Conservation (phyloP, 1,284 basidiomycete species). For the Tilletia walkeri region DNA sequence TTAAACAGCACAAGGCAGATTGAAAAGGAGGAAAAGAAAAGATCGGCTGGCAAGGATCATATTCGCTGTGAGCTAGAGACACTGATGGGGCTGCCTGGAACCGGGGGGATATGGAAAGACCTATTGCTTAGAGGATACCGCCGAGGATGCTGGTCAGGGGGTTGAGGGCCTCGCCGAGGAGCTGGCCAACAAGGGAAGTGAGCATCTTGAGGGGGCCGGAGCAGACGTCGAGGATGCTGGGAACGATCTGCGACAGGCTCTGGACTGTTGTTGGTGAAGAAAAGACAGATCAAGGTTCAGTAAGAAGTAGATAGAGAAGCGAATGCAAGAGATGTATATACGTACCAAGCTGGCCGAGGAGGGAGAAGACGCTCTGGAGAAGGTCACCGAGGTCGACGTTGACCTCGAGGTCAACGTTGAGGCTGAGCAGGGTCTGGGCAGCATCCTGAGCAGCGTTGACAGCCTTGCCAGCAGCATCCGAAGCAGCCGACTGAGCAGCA, state of each 20-base stretch:
- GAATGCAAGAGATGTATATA: no score
- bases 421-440: slow-evolving; percentile 33
- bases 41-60: no score
- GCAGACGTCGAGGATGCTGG: slow-evolving; percentile 21
- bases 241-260: slow-evolving; percentile 33
- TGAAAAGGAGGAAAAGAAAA: no score
- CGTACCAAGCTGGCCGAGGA: slow-evolving; percentile 26
- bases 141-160: no score
- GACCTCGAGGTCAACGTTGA: slow-evolving; percentile 33
- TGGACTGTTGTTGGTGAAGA: slow-evolving; percentile 20
- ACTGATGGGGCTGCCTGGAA: no score
- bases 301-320: no score
- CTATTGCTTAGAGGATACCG: no score
- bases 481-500: not conserved
- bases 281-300: no score
- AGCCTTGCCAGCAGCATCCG: not conserved
- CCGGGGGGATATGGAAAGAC: no score
- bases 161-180: no score
- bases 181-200: slow-evolving; percentile 13
- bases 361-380: slow-evolving; percentile 40
- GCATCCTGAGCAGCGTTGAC: not conserved
- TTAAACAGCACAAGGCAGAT: no score
- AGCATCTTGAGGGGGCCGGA: slow-evolving; percentile 8
- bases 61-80: no score
- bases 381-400: slow-evolving; percentile 47